phyloP scores from a whole-genome alignment of 768 basidiomycete species.

The Scleroderma citrinum region DNA sequence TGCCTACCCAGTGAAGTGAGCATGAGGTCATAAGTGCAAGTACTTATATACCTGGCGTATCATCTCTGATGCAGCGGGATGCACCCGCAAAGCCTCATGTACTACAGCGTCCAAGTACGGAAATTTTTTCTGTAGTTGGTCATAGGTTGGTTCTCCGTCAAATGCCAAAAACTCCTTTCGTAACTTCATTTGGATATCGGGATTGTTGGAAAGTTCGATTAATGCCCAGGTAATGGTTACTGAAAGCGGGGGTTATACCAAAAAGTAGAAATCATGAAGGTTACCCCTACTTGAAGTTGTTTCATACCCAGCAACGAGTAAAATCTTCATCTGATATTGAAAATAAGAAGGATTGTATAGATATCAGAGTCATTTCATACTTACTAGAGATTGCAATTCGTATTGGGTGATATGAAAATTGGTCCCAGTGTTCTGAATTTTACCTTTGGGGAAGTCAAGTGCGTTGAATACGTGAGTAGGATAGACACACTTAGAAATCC shows the following conservation, averaged over 20 bases:
- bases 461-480: conserved; percentile 9
- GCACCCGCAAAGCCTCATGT: conserved; percentile 39
- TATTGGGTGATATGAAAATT: conserved; percentile 19
- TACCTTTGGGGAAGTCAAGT: conserved; percentile 22
- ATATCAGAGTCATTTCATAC: neutral
- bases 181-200: conserved; percentile 40
- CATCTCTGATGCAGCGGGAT: conserved; percentile 31
- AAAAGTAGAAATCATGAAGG: too few species aligned
- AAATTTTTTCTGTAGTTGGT: conserved; percentile 42
- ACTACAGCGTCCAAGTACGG: conserved; percentile 51
- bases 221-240: conserved; percentile 41
- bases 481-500: conserved; percentile 17
- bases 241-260: neutral
- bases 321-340: conserved; percentile 9
- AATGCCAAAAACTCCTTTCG: conserved; percentile 44
- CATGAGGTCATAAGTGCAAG: neutral
- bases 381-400: conserved; percentile 23
- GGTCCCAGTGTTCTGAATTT: conserved; percentile 25
- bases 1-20: conserved; percentile 27
- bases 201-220: conserved; percentile 44
- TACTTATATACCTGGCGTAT: conserved; percentile 6
- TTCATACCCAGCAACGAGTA: conserved; percentile 19
- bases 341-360: neutral
- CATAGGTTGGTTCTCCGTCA: conserved; percentile 45
- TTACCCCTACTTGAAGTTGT: conserved; percentile 13